Percentiles rank a stretch among this genome's conserved stretches.
Evolutionary conservation across 2,329 filamentous ascomycete species (phyloP).

Genomic region (Trichoderma citrinoviride): DNA sequence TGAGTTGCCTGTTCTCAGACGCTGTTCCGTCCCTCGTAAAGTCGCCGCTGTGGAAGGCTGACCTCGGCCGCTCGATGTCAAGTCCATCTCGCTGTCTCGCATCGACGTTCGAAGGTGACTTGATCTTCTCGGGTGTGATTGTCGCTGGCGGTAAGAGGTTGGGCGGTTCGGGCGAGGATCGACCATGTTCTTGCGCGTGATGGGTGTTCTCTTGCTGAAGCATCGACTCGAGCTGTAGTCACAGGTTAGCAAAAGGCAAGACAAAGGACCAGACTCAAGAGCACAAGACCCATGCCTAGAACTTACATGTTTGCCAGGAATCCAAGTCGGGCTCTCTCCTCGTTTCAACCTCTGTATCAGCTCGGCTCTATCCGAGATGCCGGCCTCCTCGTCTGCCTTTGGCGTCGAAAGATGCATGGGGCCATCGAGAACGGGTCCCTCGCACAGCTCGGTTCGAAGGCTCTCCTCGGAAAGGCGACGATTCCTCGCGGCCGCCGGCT

Average conservation of each 20-base stretch:
- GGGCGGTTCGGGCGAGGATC: constrained; percentile 38
- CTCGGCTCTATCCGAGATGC: constrained; percentile 64
- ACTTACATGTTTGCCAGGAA: constrained; percentile 60
- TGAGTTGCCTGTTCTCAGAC: constrained; percentile 20
- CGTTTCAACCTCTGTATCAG: constrained; percentile 83
- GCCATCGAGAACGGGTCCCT: constrained; percentile 52
- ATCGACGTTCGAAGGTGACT: constrained; percentile 31
- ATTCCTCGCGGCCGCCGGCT: constrained; percentile 23
- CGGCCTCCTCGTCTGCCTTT: constrained; percentile 28
- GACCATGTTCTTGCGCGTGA: constrained; percentile 28
- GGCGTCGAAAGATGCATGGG: constrained; percentile 32
- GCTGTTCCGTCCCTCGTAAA: constrained; percentile 49
- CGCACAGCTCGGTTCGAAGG: constrained; percentile 59
- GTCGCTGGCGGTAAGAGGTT: constrained; percentile 46
- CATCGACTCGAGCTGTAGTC: constrained; percentile 40
- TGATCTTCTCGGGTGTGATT: constrained; percentile 47
- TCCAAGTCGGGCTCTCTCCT: constrained; percentile 73
- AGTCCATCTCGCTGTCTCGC: constrained; percentile 52
- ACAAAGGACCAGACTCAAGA: background rate
- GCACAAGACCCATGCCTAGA: background rate
- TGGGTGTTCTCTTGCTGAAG: constrained; percentile 29
- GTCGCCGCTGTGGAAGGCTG: constrained; percentile 66
- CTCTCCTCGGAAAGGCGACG: constrained; percentile 56
- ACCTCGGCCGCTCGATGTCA: constrained; percentile 78
- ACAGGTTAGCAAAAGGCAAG: background rate